Conservation (phyloP, 352 stramenopile species). For the Pythium sukuiense region DNA sequence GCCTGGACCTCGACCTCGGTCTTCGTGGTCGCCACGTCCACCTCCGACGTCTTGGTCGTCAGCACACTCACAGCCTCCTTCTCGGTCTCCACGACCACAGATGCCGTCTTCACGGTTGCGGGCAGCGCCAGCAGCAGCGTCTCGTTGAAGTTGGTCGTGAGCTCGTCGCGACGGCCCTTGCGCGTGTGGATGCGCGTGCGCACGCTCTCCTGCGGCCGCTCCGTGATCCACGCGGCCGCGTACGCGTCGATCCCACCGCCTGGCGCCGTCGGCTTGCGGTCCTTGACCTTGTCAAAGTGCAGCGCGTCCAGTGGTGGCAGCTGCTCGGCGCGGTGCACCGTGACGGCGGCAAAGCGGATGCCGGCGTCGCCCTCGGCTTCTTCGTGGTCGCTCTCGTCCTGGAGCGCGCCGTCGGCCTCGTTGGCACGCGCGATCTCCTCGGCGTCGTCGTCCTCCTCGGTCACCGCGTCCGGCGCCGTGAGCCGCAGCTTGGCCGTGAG, state of each 20-base stretch:
- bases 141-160: constrained; percentile 67
- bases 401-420: constrained; percentile 17
- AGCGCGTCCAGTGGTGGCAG: constrained; percentile 61
- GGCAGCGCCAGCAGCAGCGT: constrained; percentile 55
- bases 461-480: constrained; percentile 29
- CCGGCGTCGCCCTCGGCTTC: constrained; percentile 33
- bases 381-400: constrained; percentile 36
- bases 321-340: constrained; percentile 63
- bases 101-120: constrained; percentile 6
- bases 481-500: constrained; percentile 53
- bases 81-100: neutral
- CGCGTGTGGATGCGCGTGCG: constrained; percentile 71
- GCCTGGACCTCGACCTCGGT: neutral
- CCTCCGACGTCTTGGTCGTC: neutral
- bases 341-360: constrained; percentile 56
- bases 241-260: constrained; percentile 71
- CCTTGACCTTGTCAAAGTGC: constrained; percentile 45
- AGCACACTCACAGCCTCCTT: neutral
- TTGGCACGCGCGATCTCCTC: constrained; percentile 33
- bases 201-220: constrained; percentile 37
- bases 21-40: neutral
- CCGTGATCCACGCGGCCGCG: constrained; percentile 41
- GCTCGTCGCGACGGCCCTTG: constrained; percentile 54
- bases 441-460: constrained; percentile 49
- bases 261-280: constrained; percentile 32